Base-by-base conservation (phyloP, 306 rosid genomes). In the Mimosa bimucronata region DNA sequence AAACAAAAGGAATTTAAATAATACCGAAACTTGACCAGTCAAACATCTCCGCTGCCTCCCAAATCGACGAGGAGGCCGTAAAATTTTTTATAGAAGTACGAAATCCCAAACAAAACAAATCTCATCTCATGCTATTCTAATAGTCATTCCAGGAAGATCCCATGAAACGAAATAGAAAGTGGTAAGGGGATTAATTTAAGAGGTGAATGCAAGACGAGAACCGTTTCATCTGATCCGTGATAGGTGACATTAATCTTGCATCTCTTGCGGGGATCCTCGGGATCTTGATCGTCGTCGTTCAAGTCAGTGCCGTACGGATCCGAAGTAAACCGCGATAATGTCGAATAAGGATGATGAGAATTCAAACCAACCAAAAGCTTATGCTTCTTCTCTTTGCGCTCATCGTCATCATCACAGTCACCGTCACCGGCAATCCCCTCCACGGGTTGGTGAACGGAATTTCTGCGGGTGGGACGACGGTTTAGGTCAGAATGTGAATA, bases 371-470 rank as follows among this genome's bases (percentile, higher is more conserved):
- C 84, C 6, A 94, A 50, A 73, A 86, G 97, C 75, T 89, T 92
- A 57, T 87, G 97, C 89, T 95, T 92, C 91, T 92, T 95, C 87
- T 82, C 73, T 41, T 73, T 86, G 46, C 98, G 94, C 84, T 92
- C 73, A 21, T 67, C 94, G 45, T 92, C 98, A 16, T 91, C 97
- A 16, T 88, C 37, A 34, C 5, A 94, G 45, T 92, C 98, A 16
- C 89, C 94, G 0, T 73, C 85, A 4, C 21, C 87, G 40, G 85
- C 15, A 48, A 74, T 34, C 40, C 77, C 66, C 7, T 80, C 83
- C 70, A 73, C 29, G 60, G 57, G 48, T 46, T 79, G 46, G 2
- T 70, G 74, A 42, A 38, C 52, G 65, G 82, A 71, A 74, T 79
- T 75, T 71, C 80, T 85, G 64, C 85, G 68, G 53, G 79, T 69